Conservation (phyloP, 148 eudicot genomes). For the Silene uniflora region DNA sequence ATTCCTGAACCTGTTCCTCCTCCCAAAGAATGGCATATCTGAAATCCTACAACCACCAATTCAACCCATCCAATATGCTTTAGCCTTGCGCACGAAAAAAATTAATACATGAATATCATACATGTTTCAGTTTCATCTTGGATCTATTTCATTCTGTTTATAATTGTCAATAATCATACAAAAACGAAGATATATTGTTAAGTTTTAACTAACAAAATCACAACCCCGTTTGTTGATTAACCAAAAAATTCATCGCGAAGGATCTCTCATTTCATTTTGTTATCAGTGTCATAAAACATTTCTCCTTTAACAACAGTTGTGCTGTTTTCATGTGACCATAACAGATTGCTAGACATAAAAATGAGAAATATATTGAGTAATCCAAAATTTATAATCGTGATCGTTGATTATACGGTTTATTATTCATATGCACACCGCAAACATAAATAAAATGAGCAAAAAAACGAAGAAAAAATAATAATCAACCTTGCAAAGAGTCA, state of each 20-base stretch:
- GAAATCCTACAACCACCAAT: constrained; percentile 40
- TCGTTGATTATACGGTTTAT: too few relatives aligned
- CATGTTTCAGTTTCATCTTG: too few relatives aligned
- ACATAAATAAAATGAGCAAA: background rate
- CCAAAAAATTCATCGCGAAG: background rate
- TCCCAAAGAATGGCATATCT: constrained; percentile 55
- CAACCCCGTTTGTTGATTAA: background rate
- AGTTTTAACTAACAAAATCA: background rate
- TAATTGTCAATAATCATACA: background rate
- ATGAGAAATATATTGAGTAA: too few relatives aligned
- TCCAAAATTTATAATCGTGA: too few relatives aligned
- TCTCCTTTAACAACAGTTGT: too few relatives aligned
- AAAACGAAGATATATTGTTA: background rate
- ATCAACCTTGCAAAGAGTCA: constrained; percentile 41
- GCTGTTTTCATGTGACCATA: too few relatives aligned
- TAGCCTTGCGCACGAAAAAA: background rate
- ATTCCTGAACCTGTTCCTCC: constrained; percentile 62
- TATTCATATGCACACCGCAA: background rate
- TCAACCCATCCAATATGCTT: background rate
- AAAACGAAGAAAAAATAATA: background rate
- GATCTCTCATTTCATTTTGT: background rate
- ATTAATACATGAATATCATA: background rate
- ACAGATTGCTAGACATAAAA: too few relatives aligned
- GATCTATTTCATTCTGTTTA: too few relatives aligned
- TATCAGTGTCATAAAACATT: background rate